Base-by-base conservation (phyloP, 768 basidiomycete species). In the Artomyces pyxidatus region DNA sequence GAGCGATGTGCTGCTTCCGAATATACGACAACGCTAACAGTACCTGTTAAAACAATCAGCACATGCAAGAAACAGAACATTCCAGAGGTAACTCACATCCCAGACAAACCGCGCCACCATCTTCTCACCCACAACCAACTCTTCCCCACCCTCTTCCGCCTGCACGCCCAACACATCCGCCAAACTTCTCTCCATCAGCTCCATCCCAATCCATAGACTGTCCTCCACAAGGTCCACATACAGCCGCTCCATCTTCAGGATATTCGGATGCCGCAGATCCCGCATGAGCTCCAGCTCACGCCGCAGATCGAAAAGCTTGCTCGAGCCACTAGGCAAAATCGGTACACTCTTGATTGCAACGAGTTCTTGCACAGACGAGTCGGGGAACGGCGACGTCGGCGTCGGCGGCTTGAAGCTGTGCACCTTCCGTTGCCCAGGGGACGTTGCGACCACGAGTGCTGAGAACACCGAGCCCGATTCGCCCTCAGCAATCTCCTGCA, bases 141-240 rank as follows among this genome's bases (percentile, higher is more conserved):
- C 88, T 45, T 77, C 74, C 44, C 88, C 53, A 56, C 75, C 70
- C 30, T 88, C 63, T 0, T 85, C 86, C 51, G 78, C 71, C 11
- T 68, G 74, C 6, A 77, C 77, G 28, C 30, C 77, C 14, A 91
- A 71, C 40, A 92, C 75, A 62, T 92, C 89, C 57, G 89, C 89
- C 56, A 92, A 68, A 61, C 87, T 89, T 53, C 88, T 74, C 58
- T 89, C 87, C 88, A 92, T 89, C 27, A 91, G 76, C 63, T 90
- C 88, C 89, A 92, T 92, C 53, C 83, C 71, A 42, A 92, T 83
- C 89, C 89, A 92, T 30, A 92, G 64, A 50, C 80, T 55, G 46
- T 70, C 69, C 38, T 65, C 68, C 29, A 70, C 68, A 3, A 82
- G 61, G 57, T 83, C 78, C 25, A 87, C 80, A 63, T 87, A 88